Evolutionary conservation across 2,329 filamentous ascomycete species (phyloP), one percentile per base, ranked within the genome.

Genomic region (Boeremia exigua): DNA sequence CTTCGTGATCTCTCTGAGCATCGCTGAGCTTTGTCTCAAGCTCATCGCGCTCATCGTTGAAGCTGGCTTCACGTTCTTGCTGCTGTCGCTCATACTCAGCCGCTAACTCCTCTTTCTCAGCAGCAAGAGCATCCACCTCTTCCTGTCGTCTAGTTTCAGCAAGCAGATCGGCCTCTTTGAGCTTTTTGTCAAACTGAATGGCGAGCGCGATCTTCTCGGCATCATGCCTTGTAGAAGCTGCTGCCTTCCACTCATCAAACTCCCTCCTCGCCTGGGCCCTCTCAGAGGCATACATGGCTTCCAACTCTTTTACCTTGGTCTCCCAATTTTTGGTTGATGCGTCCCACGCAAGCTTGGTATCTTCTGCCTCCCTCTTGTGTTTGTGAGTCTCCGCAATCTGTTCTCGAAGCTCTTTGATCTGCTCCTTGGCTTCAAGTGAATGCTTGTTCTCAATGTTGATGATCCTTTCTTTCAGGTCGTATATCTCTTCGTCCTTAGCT

Each of bases 401-500:
- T 47, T 82, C 79, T 58, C 80, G 77, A 25, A 83, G 70, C 56
- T 84, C 81, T 49, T 78, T 81, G 40, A 80, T 75, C 66, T 82
- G 82, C 60, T 83, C 81, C 61, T 84, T 81, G 47, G 75, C 77
- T 60, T 85, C 82, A 40, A 78, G 76, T 0, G 80, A 79, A 56
- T 80, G 80, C 54, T 82, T 80, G 48, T 78, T 78, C 42, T 80
- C 78, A 15, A 81, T 73, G 40, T 77, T 79, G 39, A 78, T 76
- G 64, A 84, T 76, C 62, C 82, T 81, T 23, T 78, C 76, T 51
- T 81, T 81, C 58, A 85, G 62, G 12, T 78, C 75, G 58, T 80
- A 78, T 50, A 85, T 82, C 59, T 84, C 81, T 44, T 71, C 67
- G 43, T 85, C 81, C 63, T 84, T 84, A 48, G 77, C 77, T 69